Conservation (phyloP, 1,284 basidiomycete genomes). For the Anthracocystis setariae region DNA sequence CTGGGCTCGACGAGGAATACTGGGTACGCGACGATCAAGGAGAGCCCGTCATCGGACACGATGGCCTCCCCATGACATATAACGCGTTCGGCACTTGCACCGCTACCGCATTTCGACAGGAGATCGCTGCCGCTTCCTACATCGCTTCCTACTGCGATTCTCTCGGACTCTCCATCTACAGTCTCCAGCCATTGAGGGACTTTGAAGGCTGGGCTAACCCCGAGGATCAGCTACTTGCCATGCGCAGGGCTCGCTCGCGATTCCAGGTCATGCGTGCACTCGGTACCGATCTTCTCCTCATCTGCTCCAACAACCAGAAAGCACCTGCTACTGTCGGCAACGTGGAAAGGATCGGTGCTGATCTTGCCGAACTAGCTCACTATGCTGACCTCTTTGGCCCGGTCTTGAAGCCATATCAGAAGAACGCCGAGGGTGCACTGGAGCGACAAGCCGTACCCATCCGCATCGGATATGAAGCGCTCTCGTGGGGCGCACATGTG, state of each 20-base stretch:
- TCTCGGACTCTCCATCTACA: slow-evolving; percentile 61
- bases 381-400: slow-evolving; percentile 37
- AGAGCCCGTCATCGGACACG: slow-evolving; percentile 72
- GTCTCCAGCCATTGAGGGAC: slow-evolving; percentile 68
- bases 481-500: slow-evolving; percentile 58
- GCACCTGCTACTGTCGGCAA: slow-evolving; percentile 54
- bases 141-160: slow-evolving; percentile 51
- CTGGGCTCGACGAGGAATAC: slow-evolving; percentile 12
- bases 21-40: slow-evolving; percentile 71
- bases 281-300: slow-evolving; percentile 55
- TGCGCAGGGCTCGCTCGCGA: slow-evolving; percentile 32
- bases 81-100: slow-evolving; percentile 52
- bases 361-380: slow-evolving; percentile 54
- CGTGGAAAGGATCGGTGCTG: slow-evolving; percentile 52
- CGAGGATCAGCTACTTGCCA: slow-evolving; percentile 32
- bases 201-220: slow-evolving; percentile 63
- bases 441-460: slow-evolving; percentile 28
- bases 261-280: slow-evolving; percentile 59
- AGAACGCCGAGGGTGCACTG: slow-evolving; percentile 11
- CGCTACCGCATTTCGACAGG: slow-evolving; percentile 29
- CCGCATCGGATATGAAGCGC: slow-evolving; percentile 61
- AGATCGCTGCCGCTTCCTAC: slow-evolving; percentile 59
- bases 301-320: slow-evolving; percentile 60
- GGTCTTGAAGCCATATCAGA: slow-evolving; percentile 1
- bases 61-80: slow-evolving; percentile 46